phyloP scores from a whole-genome alignment of 2,329 filamentous ascomycete species.

The Hymenoscyphus infarciens region DNA sequence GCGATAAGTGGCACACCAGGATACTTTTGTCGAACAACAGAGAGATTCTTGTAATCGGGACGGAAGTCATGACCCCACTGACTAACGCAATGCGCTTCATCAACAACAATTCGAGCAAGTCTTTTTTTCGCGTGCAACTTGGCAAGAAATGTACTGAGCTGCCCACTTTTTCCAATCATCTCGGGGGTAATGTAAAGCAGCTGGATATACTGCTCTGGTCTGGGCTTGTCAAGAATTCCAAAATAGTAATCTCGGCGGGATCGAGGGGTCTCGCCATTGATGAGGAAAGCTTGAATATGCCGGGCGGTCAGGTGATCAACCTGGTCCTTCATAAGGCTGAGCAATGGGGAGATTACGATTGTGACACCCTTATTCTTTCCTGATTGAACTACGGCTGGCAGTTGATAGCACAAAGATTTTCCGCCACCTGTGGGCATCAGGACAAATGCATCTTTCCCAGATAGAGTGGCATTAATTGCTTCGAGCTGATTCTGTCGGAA shows the following conservation, averaged over 20 bases:
- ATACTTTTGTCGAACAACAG: conserved; percentile 68
- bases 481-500: conserved; percentile 92
- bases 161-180: conserved; percentile 81
- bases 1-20: conserved; percentile 87
- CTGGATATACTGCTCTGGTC: conserved; percentile 75
- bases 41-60: conserved; percentile 88
- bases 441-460: conserved; percentile 86
- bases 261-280: conserved; percentile 71
- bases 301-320: conserved; percentile 75
- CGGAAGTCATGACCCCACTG: conserved; percentile 99
- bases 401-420: conserved; percentile 94
- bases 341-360: conserved; percentile 86
- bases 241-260: conserved; percentile 68
- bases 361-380: conserved; percentile 85
- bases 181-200: conserved; percentile 95
- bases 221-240: conserved; percentile 51
- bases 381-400: conserved; percentile 78
- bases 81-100: conserved; percentile 98
- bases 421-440: conserved; percentile 97
- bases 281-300: conserved; percentile 72
- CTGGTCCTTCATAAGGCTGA: conserved; percentile 97
- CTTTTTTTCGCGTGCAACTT: conserved; percentile 65
- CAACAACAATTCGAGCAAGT: conserved; percentile 89
- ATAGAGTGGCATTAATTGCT: conserved; percentile 89
- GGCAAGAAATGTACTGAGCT: conserved; percentile 63